These are phyloP conservation scores for Chenopodium suecicum DNA, from an alignment of 148 eudicot genomes.

Conservation along the genomic window DNA sequence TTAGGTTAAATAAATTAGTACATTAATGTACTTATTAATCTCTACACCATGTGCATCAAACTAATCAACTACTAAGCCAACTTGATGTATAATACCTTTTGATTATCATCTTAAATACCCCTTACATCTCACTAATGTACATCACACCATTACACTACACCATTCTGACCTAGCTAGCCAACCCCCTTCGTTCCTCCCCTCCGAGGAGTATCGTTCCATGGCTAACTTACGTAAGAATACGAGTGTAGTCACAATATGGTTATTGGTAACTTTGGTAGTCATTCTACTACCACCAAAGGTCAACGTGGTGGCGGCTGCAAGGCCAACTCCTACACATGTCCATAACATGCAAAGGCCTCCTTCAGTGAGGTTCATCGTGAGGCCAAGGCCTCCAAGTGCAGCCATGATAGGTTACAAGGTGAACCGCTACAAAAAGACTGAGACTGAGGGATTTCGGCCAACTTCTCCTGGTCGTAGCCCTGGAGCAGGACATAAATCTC, in stretches of 20 bases:
- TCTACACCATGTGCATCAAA: constrained; percentile 17
- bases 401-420: constrained; percentile 6
- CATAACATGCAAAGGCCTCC: constrained; percentile 14
- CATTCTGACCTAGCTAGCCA: background rate
- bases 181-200: background rate
- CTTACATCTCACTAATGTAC: constrained; percentile 25
- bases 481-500: constrained; percentile 47
- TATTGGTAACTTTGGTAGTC: background rate
- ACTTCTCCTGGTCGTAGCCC: constrained; percentile 56
- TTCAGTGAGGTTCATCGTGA: background rate
- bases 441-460: constrained; percentile 44
- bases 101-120: constrained; percentile 33
- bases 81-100: constrained; percentile 5
- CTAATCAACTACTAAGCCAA: constrained; percentile 5
- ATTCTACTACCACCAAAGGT: background rate
- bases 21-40: background rate
- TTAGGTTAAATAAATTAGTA: background rate
- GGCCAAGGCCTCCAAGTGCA: constrained; percentile 5
- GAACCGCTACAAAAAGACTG: constrained; percentile 41
- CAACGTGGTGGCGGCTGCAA: constrained; percentile 13
- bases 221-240: background rate
- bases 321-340: constrained; percentile 2
- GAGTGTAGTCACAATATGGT: constrained; percentile 6
- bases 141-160: background rate
- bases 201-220: background rate